These are phyloP conservation scores for Secale cereale DNA, from an alignment of 176 grass and related monocot genomes.

Conservation along the genomic window DNA sequence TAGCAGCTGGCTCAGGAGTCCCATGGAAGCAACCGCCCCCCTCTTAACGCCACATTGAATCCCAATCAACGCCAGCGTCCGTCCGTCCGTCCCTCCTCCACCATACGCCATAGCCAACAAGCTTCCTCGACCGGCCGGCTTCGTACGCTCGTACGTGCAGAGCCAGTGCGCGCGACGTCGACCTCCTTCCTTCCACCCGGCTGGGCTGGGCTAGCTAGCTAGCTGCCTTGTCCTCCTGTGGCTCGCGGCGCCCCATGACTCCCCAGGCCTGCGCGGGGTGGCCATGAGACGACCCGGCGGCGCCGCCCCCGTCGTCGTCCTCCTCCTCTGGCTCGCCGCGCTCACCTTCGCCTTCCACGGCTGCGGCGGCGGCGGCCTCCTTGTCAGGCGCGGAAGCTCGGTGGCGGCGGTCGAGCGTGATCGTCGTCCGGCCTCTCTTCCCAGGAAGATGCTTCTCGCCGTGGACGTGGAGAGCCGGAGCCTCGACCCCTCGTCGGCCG, in stretches of 20 bases:
- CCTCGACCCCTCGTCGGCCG: not conserved
- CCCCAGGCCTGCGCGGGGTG: conserved; percentile 27
- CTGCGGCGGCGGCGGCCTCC: not conserved
- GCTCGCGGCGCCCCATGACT: conserved; percentile 22
- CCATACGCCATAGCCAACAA: not conserved
- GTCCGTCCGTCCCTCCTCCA: not conserved
- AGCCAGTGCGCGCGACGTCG: too few species aligned
- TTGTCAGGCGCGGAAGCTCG: not conserved
- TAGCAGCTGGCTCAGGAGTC: not conserved
- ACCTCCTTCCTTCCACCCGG: too few species aligned
- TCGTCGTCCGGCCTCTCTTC: not conserved
- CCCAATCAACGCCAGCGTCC: not conserved
- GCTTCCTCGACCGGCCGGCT: not conserved
- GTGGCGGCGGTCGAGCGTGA: not conserved
- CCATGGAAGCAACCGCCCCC: conserved; percentile 49
- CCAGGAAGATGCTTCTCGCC: conserved; percentile 50
- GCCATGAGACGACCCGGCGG: conserved; percentile 50
- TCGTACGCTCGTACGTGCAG: not conserved
- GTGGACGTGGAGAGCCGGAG: not conserved
- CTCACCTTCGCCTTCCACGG: conserved; percentile 60
- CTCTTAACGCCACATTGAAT: conserved; percentile 39
- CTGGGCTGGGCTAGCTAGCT: not conserved
- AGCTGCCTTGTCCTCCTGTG: not conserved
- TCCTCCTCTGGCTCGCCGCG: conserved; percentile 57
- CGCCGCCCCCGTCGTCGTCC: not conserved